Conservation (phyloP, 345 rosid genomes). For the Brassica carinata region DNA sequence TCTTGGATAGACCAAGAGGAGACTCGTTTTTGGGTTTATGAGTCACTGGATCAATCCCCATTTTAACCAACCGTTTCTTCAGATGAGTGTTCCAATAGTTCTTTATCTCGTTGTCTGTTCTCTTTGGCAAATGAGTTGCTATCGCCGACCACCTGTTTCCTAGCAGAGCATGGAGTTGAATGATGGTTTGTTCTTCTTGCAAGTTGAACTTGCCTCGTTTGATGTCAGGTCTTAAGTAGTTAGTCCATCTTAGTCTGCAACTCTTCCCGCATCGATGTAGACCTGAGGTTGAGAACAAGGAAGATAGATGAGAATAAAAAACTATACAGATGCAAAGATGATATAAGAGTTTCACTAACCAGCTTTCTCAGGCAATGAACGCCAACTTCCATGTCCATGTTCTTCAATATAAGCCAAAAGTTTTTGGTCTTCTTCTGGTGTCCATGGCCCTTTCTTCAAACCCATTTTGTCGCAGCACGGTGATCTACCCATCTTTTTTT, state of each 20-base stretch:
- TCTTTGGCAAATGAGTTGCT: conserved; percentile 74
- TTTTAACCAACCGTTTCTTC: conserved; percentile 64
- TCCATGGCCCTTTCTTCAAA: conserved; percentile 97
- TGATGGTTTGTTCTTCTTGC: conserved; percentile 42
- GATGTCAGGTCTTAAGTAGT: conserved; percentile 42
- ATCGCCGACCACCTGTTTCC: conserved; percentile 76
- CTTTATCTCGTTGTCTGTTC: conserved; percentile 82
- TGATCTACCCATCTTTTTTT: conserved; percentile 63
- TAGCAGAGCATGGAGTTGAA: conserved; percentile 42
- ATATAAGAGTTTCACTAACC: conserved; percentile 41
- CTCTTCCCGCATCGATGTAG: conserved; percentile 94
- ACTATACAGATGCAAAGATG: neutral
- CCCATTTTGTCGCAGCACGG: conserved; percentile 87
- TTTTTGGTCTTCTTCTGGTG: conserved; percentile 92
- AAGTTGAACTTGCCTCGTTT: conserved; percentile 44
- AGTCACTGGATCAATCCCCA: conserved; percentile 85
- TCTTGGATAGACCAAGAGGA: conserved; percentile 59
- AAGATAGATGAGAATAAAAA: neutral
- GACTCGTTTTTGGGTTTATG: conserved; percentile 75
- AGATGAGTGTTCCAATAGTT: conserved; percentile 83
- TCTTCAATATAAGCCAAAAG: conserved; percentile 86
- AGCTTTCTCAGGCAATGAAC: conserved; percentile 82
- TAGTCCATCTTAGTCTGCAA: conserved; percentile 88
- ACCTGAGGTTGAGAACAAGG: conserved; percentile 43
- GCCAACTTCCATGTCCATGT: conserved; percentile 96